These are phyloP conservation scores for Yarrowia sp. DNA, from an alignment of 805 yeast species.

Conservation along the genomic window DNA sequence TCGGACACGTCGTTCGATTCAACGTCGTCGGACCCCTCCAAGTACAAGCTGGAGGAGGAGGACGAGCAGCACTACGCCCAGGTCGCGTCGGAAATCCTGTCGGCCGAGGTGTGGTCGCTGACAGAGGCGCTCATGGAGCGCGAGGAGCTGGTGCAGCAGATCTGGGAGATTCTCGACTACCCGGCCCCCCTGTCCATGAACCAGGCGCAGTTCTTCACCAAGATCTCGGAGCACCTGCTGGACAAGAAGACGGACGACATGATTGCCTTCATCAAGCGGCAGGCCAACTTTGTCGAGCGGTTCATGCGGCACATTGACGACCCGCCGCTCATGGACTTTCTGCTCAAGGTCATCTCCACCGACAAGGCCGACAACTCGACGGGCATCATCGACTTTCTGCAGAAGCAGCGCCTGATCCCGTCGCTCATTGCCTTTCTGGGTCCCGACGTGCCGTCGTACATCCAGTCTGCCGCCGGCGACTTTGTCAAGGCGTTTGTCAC, in stretches of 20 bases:
- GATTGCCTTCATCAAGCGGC: constrained; percentile 64
- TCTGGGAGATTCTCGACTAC: constrained; percentile 79
- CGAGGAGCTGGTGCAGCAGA: constrained; percentile 56
- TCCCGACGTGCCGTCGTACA: constrained; percentile 64
- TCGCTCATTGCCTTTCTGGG: constrained; percentile 67
- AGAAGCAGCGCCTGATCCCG: constrained; percentile 70
- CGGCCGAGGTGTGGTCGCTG: constrained; percentile 91
- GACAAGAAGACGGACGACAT: constrained; percentile 86
- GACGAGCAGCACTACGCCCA: constrained; percentile 43
- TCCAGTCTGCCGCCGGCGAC: constrained; percentile 93
- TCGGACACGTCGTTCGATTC: constrained; percentile 35
- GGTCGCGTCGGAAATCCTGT: constrained; percentile 81
- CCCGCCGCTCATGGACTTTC: constrained; percentile 91
- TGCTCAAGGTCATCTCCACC: constrained; percentile 83
- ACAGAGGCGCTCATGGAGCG: constrained; percentile 86
- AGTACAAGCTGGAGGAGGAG: constrained; percentile 36
- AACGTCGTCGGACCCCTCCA: constrained; percentile 35
- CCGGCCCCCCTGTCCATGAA: constrained; percentile 66
- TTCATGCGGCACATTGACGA: constrained; percentile 85
- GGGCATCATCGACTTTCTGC: constrained; percentile 75
- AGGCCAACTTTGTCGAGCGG: constrained; percentile 68
- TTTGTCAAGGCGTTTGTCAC: constrained; percentile 91
- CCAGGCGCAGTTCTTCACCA: constrained; percentile 84
- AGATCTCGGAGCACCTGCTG: constrained; percentile 81
- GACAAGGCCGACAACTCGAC: constrained; percentile 89